A percentile compares a stretch with the other conserved stretches of the same genome.
Evolutionary conservation across 495 filamentous ascomycete species (phyloP).

Genomic region (Cairneyella variabilis): DNA sequence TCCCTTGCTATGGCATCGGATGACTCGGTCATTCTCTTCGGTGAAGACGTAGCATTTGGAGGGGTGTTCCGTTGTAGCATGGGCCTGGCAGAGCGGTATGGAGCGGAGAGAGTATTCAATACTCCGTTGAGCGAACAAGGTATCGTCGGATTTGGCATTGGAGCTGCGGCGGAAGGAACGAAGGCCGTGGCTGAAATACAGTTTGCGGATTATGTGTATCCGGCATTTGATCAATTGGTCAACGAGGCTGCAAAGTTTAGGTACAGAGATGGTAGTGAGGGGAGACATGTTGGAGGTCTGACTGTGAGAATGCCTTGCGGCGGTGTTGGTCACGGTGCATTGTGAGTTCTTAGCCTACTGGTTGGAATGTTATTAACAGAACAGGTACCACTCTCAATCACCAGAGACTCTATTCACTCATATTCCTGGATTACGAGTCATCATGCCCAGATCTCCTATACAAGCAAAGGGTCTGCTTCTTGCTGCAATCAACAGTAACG

Average conservation of each 20-base stretch:
- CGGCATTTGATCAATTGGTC: conserved; percentile 95
- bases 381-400: conserved; percentile 85
- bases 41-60: conserved; percentile 95
- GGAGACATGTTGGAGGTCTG: conserved; percentile 67
- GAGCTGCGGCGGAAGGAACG: conserved; percentile 86
- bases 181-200: conserved; percentile 94
- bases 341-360: conserved; percentile 46
- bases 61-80: conserved; percentile 95
- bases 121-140: conserved; percentile 93
- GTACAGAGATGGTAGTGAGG: conserved; percentile 76
- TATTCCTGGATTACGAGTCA: conserved; percentile 82
- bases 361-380: conserved; percentile 5
- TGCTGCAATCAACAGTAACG: conserved; percentile 74
- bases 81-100: conserved; percentile 83
- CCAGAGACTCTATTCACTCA: conserved; percentile 92
- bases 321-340: conserved; percentile 89
- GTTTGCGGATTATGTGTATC: conserved; percentile 97
- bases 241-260: conserved; percentile 95
- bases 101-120: conserved; percentile 89
- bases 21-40: conserved; percentile 84
- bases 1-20: conserved; percentile 77
- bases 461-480: conserved; percentile 92
- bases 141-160: conserved; percentile 91
- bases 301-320: conserved; percentile 94
- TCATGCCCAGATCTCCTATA: conserved; percentile 83